These are phyloP conservation scores for Veloporphyrellus conicus DNA, from an alignment of 1,284 basidiomycete genomes.

Conservation along the genomic window DNA sequence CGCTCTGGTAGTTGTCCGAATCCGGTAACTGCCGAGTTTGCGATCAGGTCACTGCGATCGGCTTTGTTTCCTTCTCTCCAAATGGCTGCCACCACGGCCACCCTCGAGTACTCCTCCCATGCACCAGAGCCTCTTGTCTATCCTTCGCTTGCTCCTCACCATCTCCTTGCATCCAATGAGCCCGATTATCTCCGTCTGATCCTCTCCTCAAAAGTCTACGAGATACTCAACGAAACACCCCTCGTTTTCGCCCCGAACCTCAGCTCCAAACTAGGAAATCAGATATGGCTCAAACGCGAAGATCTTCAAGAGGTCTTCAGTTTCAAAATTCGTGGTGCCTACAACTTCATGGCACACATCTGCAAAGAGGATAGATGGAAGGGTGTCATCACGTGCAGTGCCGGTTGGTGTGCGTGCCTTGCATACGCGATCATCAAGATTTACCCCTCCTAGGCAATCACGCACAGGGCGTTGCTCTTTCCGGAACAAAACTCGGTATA, in stretches of 20 bases:
- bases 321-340: conserved; percentile 98
- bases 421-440: conserved; percentile 3
- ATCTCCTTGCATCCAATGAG: conserved; percentile 63
- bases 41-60: conserved; percentile 9
- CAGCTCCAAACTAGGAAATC: conserved; percentile 82
- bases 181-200: conserved; percentile 95
- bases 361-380: conserved; percentile 90
- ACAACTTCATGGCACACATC: conserved; percentile 97
- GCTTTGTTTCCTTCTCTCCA: conserved; percentile 17
- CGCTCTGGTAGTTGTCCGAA: background rate
- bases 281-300: conserved; percentile 93
- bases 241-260: conserved; percentile 84
- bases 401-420: conserved; percentile 67
- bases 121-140: conserved; percentile 63
- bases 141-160: conserved; percentile 63
- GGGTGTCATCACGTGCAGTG: conserved; percentile 96
- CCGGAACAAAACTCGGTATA: conserved; percentile 80
- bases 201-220: conserved; percentile 90
- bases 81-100: conserved; percentile 46
- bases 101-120: conserved; percentile 63
- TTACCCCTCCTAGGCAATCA: conserved; percentile 75
- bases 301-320: conserved; percentile 97
- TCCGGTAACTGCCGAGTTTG: conserved; percentile 22
- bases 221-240: conserved; percentile 89
- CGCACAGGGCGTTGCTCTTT: conserved; percentile 96